Evolutionary conservation across 2,329 filamentous ascomycete genomes (phyloP), one percentile per base, ranked within the genome.

Genomic region (Arthrobotrys pseudoclavata): DNA sequence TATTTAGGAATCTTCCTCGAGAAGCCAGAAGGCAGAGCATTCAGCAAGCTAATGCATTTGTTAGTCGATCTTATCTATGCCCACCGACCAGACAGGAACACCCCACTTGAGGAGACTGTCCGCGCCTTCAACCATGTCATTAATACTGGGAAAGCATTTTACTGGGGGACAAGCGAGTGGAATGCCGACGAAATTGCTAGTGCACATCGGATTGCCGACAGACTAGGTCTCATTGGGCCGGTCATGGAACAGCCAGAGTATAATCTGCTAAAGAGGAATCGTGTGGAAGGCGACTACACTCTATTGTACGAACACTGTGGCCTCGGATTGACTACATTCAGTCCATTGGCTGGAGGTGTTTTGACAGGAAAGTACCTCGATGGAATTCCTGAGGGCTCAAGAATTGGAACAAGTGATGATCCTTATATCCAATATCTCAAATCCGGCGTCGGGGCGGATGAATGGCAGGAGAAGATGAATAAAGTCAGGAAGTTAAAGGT

Each of bases 91-190:
- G 91, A 92, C 82, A 86, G 88, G 7, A 85, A 88, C 55, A 91
- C 90, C 0, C 90, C 90, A 1, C 91, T 92, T 84, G 89, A 91
- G 83, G 90, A 92, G 84, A 89, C 87, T 1, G 90, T 92, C 42
- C 88, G 90, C 66, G 89, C 88, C 66, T 92, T 92, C 85, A 91
- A 91, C 85, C 86, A 91, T 83, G 84, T 92, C 66, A 91, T 92
- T 82, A 85, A 89, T 83, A 86, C 86, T 0, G 90, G 90, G 79
- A 89, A 91, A 84, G 88, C 89, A 1, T 88, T 92, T 79, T 91
- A 91, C 85, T 91, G 89, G 89, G 90, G 89, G 48, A 91, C 89
- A 0, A 91, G 88, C 0, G 89, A 91, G 83, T 91, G 90, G 89
- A 86, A 86, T 76, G 88, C 90, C 50, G 87, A 88, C 74, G 89